These are phyloP conservation scores for Globisporangium carolinianum DNA, from an alignment of 352 stramenopile species.

Conservation along the genomic window DNA sequence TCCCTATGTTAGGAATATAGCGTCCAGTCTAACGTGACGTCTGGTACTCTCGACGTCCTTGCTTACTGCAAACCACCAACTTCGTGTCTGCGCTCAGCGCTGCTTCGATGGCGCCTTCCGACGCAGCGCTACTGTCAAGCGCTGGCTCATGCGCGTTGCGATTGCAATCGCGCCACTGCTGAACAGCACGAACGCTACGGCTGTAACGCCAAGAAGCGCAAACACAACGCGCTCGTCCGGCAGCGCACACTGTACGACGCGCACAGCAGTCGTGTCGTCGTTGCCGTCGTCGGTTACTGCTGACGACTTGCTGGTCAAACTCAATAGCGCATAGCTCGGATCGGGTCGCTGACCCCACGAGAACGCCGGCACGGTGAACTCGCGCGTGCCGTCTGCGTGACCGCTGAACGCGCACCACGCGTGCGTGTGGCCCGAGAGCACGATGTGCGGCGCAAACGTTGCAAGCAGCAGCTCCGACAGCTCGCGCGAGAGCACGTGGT, in stretches of 20 bases:
- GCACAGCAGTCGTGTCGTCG: background rate
- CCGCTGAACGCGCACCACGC: constrained; percentile 44
- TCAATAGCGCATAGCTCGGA: constrained; percentile 63
- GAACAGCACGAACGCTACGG: background rate
- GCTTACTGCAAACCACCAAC: background rate
- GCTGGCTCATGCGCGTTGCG: too few relatives aligned
- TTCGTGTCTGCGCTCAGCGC: background rate
- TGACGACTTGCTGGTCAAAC: constrained; percentile 9
- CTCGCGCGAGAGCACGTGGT: constrained; percentile 59
- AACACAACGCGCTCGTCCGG: background rate
- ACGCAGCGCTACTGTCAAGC: background rate
- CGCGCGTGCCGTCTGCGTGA: constrained; percentile 20
- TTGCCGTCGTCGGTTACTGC: background rate
- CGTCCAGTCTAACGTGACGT: too few relatives aligned
- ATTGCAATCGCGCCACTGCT: background rate
- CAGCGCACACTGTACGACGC: background rate
- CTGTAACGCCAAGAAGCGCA: background rate
- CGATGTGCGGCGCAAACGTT: constrained; percentile 36
- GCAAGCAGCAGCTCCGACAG: constrained; percentile 45
- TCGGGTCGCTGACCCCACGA: constrained; percentile 75
- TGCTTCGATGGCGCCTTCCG: constrained; percentile 1
- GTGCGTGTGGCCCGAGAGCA: constrained; percentile 75
- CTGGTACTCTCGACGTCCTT: background rate
- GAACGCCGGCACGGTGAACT: constrained; percentile 73
- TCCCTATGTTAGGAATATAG: too few relatives aligned